Base-by-base conservation (phyloP, 371 early-diverging fungal species). In the Hamiltosporidium tvaerminnensis region DNA sequence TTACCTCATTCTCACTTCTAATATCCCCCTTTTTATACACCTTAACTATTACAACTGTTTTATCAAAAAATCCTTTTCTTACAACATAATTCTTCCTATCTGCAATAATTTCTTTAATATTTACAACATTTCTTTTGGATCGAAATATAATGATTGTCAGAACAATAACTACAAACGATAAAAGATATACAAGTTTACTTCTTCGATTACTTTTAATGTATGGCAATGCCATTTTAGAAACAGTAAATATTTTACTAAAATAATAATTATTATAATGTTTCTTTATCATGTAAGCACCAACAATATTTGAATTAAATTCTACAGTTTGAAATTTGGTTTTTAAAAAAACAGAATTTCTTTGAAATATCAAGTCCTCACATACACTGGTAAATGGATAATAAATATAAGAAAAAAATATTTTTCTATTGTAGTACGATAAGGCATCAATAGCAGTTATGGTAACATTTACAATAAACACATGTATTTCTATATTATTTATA, bases 381-480 rank as follows among this genome's bases (percentile, higher is more conserved):
- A 5, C 16, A 44, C 44, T 44, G 1, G 1, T 10, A 39, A 53
- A 61, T 53, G 61, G 61, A 39, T 48, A 35, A 53, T 61, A 61
- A 53, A 61, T 53, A 48, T 53, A 53, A 31, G 53, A 39, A 53
- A 41, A 61, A 34, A 12, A 1, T 30, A 33, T 41, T 16, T 32
- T 14, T 53, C 53, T 52, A 10, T 36, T 53, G 41, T 53, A 53
- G 10, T 47, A 31, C 14, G 53, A n/a, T 3, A 2, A 3, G 38
- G 23, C 53, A 53, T 61, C 52, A 5, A 61, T 53, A n/a, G 5
- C 30, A 50, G 5, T 5, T 4, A 50, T 44, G 14, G 14, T 44
- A 44, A 44, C 14, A 44, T 44, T 5, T 9, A 44, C 14, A 9
- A 44, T 44, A 44, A 44, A 44, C 23, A 23, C 23, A 23, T 23